Conservation (phyloP, 2,329 filamentous ascomycete species). For the Arachnopeziza araneosa region DNA sequence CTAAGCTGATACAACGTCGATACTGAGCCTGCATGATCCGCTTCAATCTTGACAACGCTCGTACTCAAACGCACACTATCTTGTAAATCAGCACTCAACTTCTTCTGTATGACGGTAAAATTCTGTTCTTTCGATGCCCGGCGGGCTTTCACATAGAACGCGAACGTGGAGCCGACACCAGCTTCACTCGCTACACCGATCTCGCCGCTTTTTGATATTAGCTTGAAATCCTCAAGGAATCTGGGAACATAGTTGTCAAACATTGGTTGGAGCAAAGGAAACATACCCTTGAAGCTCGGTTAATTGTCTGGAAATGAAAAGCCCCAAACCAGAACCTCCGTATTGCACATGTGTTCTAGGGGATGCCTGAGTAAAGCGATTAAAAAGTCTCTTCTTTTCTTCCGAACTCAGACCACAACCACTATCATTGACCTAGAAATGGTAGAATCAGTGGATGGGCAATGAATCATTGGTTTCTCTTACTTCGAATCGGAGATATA, state of each 20-base stretch:
- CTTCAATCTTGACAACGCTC: neutral
- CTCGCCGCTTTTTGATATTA: slow-evolving; percentile 37
- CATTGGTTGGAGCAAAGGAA: neutral
- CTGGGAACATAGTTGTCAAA: neutral
- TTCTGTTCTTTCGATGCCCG: slow-evolving; percentile 6
- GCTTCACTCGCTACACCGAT: slow-evolving; percentile 65
- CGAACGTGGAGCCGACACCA: slow-evolving; percentile 66
- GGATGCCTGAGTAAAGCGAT: slow-evolving; percentile 74
- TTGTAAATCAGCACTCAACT: slow-evolving; percentile 43
- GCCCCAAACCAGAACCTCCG: slow-evolving; percentile 69
- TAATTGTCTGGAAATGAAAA: slow-evolving; percentile 73
- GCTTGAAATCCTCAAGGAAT: too few species aligned
- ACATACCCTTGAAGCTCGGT: slow-evolving; percentile 64
- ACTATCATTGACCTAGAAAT: slow-evolving; percentile 50
- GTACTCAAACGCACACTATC: neutral
- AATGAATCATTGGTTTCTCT: neutral
- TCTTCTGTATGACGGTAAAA: slow-evolving; percentile 48
- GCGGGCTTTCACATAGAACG: slow-evolving; percentile 53
- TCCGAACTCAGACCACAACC: slow-evolving; percentile 65
- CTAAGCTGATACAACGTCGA: neutral
- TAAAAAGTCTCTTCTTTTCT: slow-evolving; percentile 69
- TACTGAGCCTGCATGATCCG: neutral
- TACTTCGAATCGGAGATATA: slow-evolving; percentile 68
- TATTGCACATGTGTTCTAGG: slow-evolving; percentile 74
- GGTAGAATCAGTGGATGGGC: neutral